Conservation (phyloP, 1,284 basidiomycete species). For the Pterulicium gracile region DNA sequence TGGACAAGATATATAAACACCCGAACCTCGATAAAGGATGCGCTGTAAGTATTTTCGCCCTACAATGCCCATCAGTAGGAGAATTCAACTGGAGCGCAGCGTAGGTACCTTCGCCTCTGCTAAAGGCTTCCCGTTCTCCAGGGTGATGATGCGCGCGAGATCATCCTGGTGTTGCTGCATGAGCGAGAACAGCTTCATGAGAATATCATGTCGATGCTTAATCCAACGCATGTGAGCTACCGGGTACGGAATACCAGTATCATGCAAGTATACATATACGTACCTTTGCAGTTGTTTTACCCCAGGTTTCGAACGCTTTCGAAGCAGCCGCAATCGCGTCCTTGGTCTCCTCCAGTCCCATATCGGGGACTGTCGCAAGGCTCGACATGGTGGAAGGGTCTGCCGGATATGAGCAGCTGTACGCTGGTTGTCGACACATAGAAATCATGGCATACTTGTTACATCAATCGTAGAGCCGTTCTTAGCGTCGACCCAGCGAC, state of each 20-base stretch:
- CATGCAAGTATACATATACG: constrained; percentile 11
- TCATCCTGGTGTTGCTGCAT: constrained; percentile 79
- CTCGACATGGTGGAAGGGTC: constrained; percentile 79
- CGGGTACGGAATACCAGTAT: neutral
- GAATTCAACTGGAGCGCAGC: neutral
- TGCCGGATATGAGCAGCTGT: constrained; percentile 17
- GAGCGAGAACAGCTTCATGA: constrained; percentile 62
- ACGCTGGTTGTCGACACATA: constrained; percentile 4
- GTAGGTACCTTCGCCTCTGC: constrained; percentile 59
- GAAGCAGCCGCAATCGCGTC: constrained; percentile 71
- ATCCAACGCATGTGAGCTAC: constrained; percentile 3
- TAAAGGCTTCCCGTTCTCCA: constrained; percentile 90
- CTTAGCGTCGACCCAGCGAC: constrained; percentile 74
- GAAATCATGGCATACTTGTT: constrained; percentile 43
- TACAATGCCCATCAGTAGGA: constrained; percentile 18
- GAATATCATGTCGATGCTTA: constrained; percentile 69
- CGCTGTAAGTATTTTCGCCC: constrained; percentile 74
- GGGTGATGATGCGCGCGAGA: constrained; percentile 70
- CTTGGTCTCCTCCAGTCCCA: constrained; percentile 74
- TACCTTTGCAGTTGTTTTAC: constrained; percentile 73
- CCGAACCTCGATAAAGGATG: constrained; percentile 71
- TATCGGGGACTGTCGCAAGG: constrained; percentile 78
- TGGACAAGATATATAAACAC: constrained; percentile 1
- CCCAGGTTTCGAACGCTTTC: constrained; percentile 73
- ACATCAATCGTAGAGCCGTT: constrained; percentile 65